Base-by-base conservation (phyloP, 805 yeast genomes). In the Ogataea glucozyma region DNA sequence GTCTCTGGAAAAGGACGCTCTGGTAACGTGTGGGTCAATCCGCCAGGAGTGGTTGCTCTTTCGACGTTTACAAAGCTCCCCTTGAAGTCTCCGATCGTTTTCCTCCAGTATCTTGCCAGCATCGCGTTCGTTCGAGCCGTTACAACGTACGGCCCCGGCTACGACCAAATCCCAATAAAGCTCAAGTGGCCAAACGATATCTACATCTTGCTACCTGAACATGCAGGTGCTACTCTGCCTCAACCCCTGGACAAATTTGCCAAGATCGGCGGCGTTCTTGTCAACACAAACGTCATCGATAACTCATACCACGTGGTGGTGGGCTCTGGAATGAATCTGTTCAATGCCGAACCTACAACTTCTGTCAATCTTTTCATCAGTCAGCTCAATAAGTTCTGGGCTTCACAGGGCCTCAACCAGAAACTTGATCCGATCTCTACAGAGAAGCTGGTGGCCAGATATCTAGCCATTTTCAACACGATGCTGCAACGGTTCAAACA, bases 171-270 rank as follows among this genome's bases (percentile, higher is more conserved):
- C 52, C 97, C 96, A 0, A 71, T 91, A 12, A 74, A 79, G 38
- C 74, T 93, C 46, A 93, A 93, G 61, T 93, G 99, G 99, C 99
- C 99, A 2, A 93, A 93, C 61, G 99, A 93, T 62, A 67, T 93
- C 11, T 93, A 88, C 58, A 79, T 84, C 4, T 60, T 79, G 53
- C 80, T 78, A 42, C 95, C 95, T 1, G 81, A 80, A 41, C 76
- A 67, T 50, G 73, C 74, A 31, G 57, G 60, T 2, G 52, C 58
- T 14, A 59, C 59, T 3, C 33, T 48, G 2, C 45, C 48, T 4
- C 18, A 30, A 5, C 49, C 54, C 9, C 71, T 67, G 20, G 82
- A 81, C 24, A 77, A 79, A 4, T 85, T 79, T 61, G 78, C 79
- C 14, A 91, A 91, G 59, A 76, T 90, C 7, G 81, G 90, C 3